Conservation (phyloP, 2,329 filamentous ascomycete species). For the Xylaria sp. region DNA sequence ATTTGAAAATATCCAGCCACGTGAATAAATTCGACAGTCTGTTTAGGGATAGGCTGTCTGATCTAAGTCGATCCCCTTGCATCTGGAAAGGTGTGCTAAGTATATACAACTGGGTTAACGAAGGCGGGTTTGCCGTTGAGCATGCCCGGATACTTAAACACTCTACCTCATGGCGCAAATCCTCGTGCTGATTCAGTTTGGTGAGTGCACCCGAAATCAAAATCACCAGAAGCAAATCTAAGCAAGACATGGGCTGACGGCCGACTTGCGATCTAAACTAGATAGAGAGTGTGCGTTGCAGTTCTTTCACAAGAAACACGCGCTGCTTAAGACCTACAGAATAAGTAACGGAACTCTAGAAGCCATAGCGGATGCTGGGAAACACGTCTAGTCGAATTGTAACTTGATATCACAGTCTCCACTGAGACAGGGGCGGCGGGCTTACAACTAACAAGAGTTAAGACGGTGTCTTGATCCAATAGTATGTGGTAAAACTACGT, state of each 20-base stretch:
- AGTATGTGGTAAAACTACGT: neutral
- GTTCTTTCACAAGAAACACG: neutral
- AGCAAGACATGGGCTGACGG: neutral
- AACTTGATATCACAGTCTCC: neutral
- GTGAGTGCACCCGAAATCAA: neutral
- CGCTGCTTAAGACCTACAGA: neutral
- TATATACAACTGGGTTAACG: neutral
- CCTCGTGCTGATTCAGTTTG: constrained; percentile 11
- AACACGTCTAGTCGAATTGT: neutral
- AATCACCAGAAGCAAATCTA: constrained; percentile 15
- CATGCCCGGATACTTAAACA: neutral
- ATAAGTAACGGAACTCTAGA: neutral
- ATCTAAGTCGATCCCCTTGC: neutral
- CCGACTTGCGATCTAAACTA: neutral
- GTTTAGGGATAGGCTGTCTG: neutral
- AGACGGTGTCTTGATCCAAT: constrained; percentile 17
- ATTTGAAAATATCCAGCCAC: neutral
- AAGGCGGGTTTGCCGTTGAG: neutral
- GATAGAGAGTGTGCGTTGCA: neutral
- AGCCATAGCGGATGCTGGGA: neutral
- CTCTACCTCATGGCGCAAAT: neutral
- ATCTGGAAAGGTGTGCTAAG: neutral
- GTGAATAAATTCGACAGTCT: neutral
- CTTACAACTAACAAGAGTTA: constrained; percentile 5
- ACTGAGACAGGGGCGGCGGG: constrained; percentile 11